These are phyloP conservation scores for Aspergillus sojae DNA, from an alignment of 2,329 filamentous ascomycete genomes.

Conservation along the genomic window DNA sequence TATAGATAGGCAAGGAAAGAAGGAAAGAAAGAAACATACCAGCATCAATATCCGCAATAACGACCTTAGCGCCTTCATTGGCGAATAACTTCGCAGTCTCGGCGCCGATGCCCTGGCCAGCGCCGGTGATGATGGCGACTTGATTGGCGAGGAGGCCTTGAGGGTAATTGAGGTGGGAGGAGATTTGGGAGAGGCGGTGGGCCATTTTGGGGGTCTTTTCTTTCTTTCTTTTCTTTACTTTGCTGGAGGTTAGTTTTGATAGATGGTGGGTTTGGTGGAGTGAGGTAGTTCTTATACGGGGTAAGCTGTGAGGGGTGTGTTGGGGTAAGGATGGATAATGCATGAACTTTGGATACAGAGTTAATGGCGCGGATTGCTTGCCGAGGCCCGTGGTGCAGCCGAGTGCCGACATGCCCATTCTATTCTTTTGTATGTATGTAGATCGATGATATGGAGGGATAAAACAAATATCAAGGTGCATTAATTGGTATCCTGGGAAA, in stretches of 20 bases:
- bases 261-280: not conserved
- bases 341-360: not conserved
- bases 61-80: conserved; percentile 82
- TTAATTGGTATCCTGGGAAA: not conserved
- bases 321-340: conserved; percentile 2
- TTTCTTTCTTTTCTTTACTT: not conserved
- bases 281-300: not conserved
- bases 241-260: not conserved
- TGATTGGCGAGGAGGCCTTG: conserved; percentile 77
- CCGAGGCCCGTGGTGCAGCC: conserved; percentile 14
- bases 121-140: conserved; percentile 84
- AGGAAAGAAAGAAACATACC: conserved; percentile 49
- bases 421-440: not conserved
- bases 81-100: conserved; percentile 81
- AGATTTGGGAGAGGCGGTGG: conserved; percentile 68
- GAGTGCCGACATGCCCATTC: conserved; percentile 2
- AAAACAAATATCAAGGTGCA: not conserved
- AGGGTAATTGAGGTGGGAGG: conserved; percentile 79
- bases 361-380: not conserved
- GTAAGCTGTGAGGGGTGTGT: not conserved
- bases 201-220: conserved; percentile 37
- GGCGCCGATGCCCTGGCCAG: conserved; percentile 84
- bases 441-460: not conserved
- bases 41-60: conserved; percentile 80
- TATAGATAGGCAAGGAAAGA: conserved; percentile 4